Evolutionary conservation across 371 early-diverging fungal genomes (phyloP).

Genomic region (Conidiobolus incongruus): DNA sequence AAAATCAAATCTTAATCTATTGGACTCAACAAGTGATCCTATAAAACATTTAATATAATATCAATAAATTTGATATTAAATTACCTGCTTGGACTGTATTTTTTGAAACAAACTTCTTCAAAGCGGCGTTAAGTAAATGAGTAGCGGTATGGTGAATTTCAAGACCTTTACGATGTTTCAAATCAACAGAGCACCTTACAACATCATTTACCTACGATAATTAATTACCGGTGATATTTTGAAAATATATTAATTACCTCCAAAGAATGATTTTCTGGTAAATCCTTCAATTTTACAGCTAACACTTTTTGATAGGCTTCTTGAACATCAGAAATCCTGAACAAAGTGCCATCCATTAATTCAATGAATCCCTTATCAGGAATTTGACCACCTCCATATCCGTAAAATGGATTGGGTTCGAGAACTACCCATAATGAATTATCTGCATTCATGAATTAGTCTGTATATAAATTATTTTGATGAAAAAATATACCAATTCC

Average conservation of each 20-base stretch:
- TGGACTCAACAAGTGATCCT: slow-evolving; percentile 39
- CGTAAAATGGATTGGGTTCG: slow-evolving; percentile 52
- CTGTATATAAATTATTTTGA: too few relatives aligned
- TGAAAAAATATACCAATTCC: too few relatives aligned
- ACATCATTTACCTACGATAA: slow-evolving; percentile 10
- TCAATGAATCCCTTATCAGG: slow-evolving; percentile 28
- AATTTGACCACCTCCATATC: slow-evolving; percentile 49
- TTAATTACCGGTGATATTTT: background rate
- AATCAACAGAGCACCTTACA: slow-evolving; percentile 23
- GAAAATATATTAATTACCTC: background rate
- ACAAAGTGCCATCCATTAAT: slow-evolving; percentile 18
- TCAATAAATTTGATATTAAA: background rate
- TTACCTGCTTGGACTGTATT: slow-evolving; percentile 43
- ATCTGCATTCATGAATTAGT: too few relatives aligned
- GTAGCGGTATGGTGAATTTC: slow-evolving; percentile 62
- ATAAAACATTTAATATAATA: background rate
- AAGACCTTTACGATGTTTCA: slow-evolving; percentile 22
- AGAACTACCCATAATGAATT: slow-evolving; percentile 28
- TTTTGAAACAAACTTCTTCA: slow-evolving; percentile 25
- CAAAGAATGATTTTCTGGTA: too few relatives aligned
- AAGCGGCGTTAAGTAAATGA: slow-evolving; percentile 43
- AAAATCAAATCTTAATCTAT: slow-evolving; percentile 46
- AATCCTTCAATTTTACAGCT: slow-evolving; percentile 10
- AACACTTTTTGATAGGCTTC: slow-evolving; percentile 28
- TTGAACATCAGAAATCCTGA: slow-evolving; percentile 22